Conservation (phyloP, 352 stramenopile species). For the Phytophthora meadii region DNA sequence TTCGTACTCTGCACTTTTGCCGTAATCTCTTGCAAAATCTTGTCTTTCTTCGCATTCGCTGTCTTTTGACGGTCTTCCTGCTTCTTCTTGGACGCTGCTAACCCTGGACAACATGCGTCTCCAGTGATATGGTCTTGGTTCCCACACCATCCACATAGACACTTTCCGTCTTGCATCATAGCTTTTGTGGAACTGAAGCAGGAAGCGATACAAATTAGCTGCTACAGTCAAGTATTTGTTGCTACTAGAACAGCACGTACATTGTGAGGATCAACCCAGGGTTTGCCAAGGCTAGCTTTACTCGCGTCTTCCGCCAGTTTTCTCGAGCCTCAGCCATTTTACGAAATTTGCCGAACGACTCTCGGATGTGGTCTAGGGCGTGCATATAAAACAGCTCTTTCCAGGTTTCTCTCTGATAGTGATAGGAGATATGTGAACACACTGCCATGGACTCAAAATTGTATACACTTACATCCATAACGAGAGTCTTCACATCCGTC, state of each 20-base stretch:
- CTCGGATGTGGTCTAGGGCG: constrained; percentile 67
- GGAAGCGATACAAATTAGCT: not conserved
- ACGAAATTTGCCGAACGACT: constrained; percentile 62
- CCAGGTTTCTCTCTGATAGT: constrained; percentile 71
- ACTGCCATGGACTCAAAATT: not conserved
- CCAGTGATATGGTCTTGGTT: constrained; percentile 78
- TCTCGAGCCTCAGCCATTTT: constrained; percentile 71
- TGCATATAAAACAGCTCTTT: constrained; percentile 84
- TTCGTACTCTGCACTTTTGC: constrained; percentile 53
- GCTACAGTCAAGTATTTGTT: too few species aligned
- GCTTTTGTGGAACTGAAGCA: constrained; percentile 67
- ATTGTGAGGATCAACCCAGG: constrained; percentile 73
- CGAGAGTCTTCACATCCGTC: constrained; percentile 80
- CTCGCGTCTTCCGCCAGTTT: constrained; percentile 78
- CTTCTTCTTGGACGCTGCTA: constrained; percentile 65
- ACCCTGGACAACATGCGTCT: constrained; percentile 45
- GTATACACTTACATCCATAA: constrained; percentile 73
- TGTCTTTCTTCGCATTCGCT: constrained; percentile 57
- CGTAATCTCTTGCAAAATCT: constrained; percentile 38
- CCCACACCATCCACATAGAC: constrained; percentile 82
- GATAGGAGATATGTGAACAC: not conserved
- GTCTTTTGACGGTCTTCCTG: constrained; percentile 50
- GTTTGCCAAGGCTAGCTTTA: constrained; percentile 76
- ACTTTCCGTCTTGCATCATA: constrained; percentile 89
- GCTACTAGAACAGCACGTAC: constrained; percentile 29